phyloP scores from a whole-genome alignment of 2,329 filamentous ascomycete genomes.

The Fusarium graminum region DNA sequence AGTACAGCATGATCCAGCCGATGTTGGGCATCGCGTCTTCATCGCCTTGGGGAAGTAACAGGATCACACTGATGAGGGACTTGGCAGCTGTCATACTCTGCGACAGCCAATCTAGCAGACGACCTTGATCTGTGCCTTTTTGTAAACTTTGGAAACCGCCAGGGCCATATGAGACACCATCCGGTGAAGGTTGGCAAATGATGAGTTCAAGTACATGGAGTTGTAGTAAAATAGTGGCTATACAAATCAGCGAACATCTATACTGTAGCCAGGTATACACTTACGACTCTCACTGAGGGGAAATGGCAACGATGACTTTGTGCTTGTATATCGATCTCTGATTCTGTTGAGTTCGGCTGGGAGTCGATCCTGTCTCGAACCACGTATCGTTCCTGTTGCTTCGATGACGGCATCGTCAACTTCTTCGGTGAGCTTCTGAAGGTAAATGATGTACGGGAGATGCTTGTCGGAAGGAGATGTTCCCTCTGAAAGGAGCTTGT shows the following conservation, averaged over 20 bases:
- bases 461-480: constrained; percentile 46
- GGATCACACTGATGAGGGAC: constrained; percentile 48
- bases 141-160: constrained; percentile 44
- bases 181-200: constrained; percentile 49
- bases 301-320: constrained; percentile 48
- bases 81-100: constrained; percentile 52
- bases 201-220: constrained; percentile 50
- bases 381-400: constrained; percentile 8
- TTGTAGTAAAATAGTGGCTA: constrained; percentile 49
- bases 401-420: constrained; percentile 48
- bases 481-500: constrained; percentile 28
- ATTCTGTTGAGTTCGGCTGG: constrained; percentile 41
- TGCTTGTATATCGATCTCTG: constrained; percentile 31
- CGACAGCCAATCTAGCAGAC: constrained; percentile 49
- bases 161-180: constrained; percentile 47
- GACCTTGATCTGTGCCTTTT: constrained; percentile 26
- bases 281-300: constrained; percentile 51
- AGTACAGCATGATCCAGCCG: constrained; percentile 52
- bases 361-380: constrained; percentile 13
- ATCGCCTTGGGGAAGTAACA: constrained; percentile 48
- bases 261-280: background rate
- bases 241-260: background rate
- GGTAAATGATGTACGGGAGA: constrained; percentile 49
- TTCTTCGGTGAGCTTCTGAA: constrained; percentile 51
- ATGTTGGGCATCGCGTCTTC: constrained; percentile 50